These are phyloP conservation scores for Neocucurbitaria cava DNA, from an alignment of 2,329 filamentous ascomycete genomes.

Conservation along the genomic window DNA sequence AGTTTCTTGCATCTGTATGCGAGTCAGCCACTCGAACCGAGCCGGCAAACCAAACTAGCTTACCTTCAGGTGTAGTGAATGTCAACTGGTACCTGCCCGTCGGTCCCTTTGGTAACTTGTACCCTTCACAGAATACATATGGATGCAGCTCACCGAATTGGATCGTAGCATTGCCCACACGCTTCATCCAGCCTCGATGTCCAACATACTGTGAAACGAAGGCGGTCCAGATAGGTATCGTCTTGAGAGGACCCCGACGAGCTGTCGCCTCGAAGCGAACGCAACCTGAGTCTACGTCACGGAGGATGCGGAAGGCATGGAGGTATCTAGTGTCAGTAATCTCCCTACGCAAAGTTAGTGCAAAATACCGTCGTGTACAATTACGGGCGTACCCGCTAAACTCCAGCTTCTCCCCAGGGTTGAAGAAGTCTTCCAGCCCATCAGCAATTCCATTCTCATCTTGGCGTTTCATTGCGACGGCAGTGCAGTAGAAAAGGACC, in stretches of 20 bases:
- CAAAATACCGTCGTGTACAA: not conserved
- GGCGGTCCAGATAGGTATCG: conserved; percentile 66
- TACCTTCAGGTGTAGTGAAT: conserved; percentile 44
- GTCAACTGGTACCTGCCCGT: conserved; percentile 43
- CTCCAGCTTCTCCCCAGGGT: conserved; percentile 53
- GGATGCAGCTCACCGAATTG: conserved; percentile 60
- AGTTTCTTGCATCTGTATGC: conserved; percentile 34
- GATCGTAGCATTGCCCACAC: conserved; percentile 51
- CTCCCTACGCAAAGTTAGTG: conserved; percentile 47
- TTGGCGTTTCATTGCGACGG: conserved; percentile 65
- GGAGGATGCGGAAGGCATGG: conserved; percentile 63
- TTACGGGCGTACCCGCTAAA: conserved; percentile 56
- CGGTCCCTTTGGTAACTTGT: conserved; percentile 45
- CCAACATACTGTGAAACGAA: conserved; percentile 53
- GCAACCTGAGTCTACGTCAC: conserved; percentile 58
- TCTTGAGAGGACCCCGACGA: conserved; percentile 59
- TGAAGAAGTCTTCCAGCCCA: conserved; percentile 57
- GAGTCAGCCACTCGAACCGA: not conserved
- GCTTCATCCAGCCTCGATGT: conserved; percentile 57
- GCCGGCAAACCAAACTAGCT: not conserved
- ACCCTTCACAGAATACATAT: conserved; percentile 61
- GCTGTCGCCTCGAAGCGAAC: conserved; percentile 65
- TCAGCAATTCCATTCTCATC: conserved; percentile 53
- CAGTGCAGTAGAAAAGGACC: conserved; percentile 64
- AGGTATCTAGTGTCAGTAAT: conserved; percentile 60